Conservation (phyloP, 2,329 filamentous ascomycete genomes). For the Truncatella angustata region DNA sequence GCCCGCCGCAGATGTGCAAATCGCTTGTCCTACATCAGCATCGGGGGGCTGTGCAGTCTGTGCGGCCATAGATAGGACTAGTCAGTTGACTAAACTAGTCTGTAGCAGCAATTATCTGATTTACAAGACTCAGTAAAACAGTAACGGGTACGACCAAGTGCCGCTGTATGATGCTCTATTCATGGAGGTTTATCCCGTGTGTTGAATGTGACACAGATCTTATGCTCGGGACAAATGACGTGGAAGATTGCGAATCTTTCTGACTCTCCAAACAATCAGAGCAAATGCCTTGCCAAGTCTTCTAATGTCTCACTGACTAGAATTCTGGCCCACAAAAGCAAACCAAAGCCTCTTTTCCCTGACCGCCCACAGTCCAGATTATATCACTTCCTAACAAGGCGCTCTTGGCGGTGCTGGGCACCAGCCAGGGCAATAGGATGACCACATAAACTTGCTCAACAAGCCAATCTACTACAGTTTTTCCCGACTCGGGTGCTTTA, state of each 20-base stretch:
- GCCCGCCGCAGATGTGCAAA: not conserved
- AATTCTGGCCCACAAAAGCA: not conserved
- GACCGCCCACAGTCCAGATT: not conserved
- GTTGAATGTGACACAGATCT: too few relatives aligned
- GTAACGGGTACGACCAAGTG: too few relatives aligned
- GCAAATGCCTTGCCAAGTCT: not conserved
- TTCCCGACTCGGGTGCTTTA: too few relatives aligned
- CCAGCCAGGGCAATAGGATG: not conserved
- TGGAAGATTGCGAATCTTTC: too few relatives aligned
- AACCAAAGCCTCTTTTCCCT: not conserved
- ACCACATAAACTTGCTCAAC: too few relatives aligned
- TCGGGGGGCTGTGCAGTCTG: not conserved
- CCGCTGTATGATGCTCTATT: too few relatives aligned
- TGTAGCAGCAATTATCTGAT: too few relatives aligned
- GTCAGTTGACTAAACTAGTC: not conserved
- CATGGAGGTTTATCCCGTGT: too few relatives aligned
- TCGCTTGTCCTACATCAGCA: not conserved
- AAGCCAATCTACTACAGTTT: too few relatives aligned
- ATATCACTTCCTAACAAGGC: not conserved
- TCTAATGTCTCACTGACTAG: not conserved
- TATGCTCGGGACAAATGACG: too few relatives aligned
- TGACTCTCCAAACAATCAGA: too few relatives aligned
- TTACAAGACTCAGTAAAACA: too few relatives aligned
- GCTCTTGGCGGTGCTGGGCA: conserved; percentile 1
- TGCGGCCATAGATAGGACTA: not conserved